Conservation (phyloP, 1,139 yeast species). For the Zygoascus sp. region DNA sequence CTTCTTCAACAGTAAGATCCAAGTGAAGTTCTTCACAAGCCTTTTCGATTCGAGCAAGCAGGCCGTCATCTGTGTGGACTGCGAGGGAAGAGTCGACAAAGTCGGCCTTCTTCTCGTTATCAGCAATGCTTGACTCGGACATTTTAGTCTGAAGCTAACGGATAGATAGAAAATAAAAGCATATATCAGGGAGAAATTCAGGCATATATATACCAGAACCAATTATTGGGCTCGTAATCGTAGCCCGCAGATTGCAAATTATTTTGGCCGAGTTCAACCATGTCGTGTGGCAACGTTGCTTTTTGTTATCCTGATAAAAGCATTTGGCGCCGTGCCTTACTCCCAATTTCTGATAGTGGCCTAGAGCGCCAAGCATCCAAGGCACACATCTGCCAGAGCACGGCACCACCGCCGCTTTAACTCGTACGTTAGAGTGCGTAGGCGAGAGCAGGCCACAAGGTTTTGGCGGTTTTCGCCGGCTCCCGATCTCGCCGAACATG, state of each 20-base stretch:
- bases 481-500: too few species aligned
- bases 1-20: conserved; percentile 14
- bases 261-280: background rate
- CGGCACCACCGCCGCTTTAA: background rate
- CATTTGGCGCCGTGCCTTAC: background rate
- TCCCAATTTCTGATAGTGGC: background rate
- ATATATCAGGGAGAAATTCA: too few species aligned
- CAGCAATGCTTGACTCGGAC: conserved; percentile 3
- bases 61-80: conserved; percentile 1
- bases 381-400: background rate
- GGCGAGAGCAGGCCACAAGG: background rate
- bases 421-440: too few species aligned
- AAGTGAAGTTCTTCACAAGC: conserved; percentile 11
- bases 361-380: background rate
- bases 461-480: background rate
- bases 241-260: background rate
- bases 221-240: background rate
- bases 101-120: conserved; percentile 2
- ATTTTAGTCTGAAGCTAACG: background rate
- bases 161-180: background rate
- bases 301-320: background rate
- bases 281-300: background rate
- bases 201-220: too few species aligned
- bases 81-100: background rate
- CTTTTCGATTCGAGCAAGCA: conserved; percentile 5